Conservation (phyloP, 345 rosid genomes). For the Populus alba region DNA sequence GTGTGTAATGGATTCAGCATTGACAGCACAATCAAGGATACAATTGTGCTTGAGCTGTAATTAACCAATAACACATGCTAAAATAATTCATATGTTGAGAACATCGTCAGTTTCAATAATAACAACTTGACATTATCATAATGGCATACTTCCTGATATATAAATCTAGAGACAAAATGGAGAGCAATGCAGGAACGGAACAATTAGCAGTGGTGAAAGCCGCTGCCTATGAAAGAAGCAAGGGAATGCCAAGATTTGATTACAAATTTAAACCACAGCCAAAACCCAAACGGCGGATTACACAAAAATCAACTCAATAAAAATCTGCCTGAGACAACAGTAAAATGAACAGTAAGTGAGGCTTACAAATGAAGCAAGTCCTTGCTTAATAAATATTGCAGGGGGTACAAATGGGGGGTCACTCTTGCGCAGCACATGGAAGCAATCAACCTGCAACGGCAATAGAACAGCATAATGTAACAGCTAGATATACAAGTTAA, state of each 20-base stretch:
- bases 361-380: conserved; percentile 89
- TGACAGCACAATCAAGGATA: not conserved
- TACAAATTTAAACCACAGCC: not conserved
- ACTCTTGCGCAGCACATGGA: conserved; percentile 94
- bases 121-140: not conserved
- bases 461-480: conserved; percentile 6
- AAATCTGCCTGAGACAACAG: not conserved
- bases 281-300: conserved; percentile 1
- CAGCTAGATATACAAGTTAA: not conserved
- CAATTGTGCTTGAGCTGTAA: not conserved
- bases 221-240: too few species aligned
- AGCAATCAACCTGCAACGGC: conserved; percentile 82
- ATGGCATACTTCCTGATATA: not conserved
- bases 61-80: too few species aligned
- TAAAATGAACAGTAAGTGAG: not conserved
- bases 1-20: not conserved
- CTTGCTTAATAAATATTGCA: conserved; percentile 79
- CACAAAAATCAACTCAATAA: conserved; percentile 8
- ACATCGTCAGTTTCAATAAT: not conserved
- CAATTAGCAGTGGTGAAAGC: too few species aligned
- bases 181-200: too few species aligned
- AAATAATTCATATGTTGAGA: not conserved
- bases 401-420: conserved; percentile 89
- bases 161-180: not conserved
- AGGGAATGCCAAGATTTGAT: not conserved